A percentile compares a stretch with the other conserved stretches of the same genome.
These are phyloP conservation scores for Colletotrichum horii DNA, from an alignment of 2,329 filamentous ascomycete genomes.

Conservation along the genomic window DNA sequence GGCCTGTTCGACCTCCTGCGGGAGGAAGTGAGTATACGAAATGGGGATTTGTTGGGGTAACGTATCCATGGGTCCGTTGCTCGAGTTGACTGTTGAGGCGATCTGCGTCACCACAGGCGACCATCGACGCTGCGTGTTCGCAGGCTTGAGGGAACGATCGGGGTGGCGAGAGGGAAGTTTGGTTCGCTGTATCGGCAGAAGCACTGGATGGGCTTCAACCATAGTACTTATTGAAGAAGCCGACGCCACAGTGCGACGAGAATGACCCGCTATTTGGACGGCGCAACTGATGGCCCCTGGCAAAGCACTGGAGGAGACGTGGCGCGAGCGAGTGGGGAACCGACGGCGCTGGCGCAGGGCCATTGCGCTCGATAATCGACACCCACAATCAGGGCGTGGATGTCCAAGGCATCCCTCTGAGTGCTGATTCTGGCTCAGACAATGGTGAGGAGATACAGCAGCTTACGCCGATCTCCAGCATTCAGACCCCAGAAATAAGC, in stretches of 20 bases:
- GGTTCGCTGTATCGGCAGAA: background rate
- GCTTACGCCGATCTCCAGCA: too few species aligned
- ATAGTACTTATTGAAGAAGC: background rate
- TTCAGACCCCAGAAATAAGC: background rate
- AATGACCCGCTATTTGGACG: background rate
- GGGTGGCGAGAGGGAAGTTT: background rate
- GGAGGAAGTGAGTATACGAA: background rate
- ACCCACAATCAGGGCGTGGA: too few species aligned
- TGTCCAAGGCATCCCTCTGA: too few species aligned
- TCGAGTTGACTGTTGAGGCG: background rate
- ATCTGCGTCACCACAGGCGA: background rate
- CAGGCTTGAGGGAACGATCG: background rate
- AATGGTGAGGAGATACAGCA: too few species aligned
- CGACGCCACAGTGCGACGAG: background rate
- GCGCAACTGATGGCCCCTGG: too few species aligned
- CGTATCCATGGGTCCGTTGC: background rate
- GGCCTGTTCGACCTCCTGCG: background rate
- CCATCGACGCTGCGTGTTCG: background rate
- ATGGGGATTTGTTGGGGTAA: background rate
- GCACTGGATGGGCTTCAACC: background rate
- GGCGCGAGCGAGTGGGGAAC: background rate
- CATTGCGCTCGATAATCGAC: too few species aligned
- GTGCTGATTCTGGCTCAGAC: too few species aligned
- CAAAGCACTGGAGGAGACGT: background rate
- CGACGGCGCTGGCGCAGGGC: too few species aligned